Base-by-base conservation (phyloP, 768 basidiomycete genomes). In the Xanthoconium purpureum region DNA sequence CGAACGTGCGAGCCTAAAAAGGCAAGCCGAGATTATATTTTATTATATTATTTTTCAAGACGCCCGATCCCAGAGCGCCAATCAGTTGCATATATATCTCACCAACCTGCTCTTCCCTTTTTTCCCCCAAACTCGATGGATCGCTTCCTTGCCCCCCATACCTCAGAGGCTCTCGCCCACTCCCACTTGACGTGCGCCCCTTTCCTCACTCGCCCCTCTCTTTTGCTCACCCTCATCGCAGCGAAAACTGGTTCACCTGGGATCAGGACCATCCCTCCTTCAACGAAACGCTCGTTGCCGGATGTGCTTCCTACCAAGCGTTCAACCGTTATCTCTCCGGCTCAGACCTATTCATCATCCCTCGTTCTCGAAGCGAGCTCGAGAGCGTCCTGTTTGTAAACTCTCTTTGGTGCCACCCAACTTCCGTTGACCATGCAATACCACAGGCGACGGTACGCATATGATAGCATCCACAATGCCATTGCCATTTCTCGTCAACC, bases 391-490 rank as follows among this genome's bases (percentile, higher is more conserved):
- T 93, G 88, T 89, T 58, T 66, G 86, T 77, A 18, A 1, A 8
- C 33, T 33, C 37, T 44, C 42, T 50, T 24, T 60, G 30, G 32
- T 39, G 33, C 10, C 46, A 47, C 28, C 33, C 9, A n/a, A 18
- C 52, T 11, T 44, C 17, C 28, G 52, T 61, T 63, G 9, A 62
- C 48, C 38, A 45, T 36, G 35, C 7, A 30, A 18, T 53, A 50
- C 50, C 52, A 55, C 66, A 91, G 89, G 56, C 79, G 84, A 54
- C 78, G 89, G 66, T 91, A 91, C 64, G 81, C 87, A 0, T 84
- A 88, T 63, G 89, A 91, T 59, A 82, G 84, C 12, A 89, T 92
- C 52, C 91, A 92, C 70, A 92, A 91, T 65, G 81, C 83, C 10
- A 89, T 92, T 65, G 77, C 90, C 17, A 80, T 79, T 55, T 84